Evolutionary conservation across 352 stramenopile species (phyloP).

Genomic region (Phytophthora cactorum): DNA sequence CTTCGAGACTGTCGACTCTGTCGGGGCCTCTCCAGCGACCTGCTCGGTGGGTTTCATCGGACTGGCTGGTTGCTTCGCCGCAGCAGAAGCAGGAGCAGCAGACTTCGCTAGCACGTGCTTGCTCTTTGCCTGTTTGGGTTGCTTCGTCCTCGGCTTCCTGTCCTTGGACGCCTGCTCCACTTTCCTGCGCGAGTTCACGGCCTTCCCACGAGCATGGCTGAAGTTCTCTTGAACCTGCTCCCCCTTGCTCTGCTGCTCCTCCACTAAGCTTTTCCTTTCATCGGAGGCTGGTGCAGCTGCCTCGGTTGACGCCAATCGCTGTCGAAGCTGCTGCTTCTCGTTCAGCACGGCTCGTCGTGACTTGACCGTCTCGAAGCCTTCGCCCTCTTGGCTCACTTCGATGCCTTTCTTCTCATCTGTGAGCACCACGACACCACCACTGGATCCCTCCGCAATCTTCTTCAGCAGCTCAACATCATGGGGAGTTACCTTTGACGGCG

Average conservation of each 20-base stretch:
- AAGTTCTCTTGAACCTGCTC: conserved; percentile 24
- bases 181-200: conserved; percentile 5
- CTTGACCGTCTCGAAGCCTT: conserved; percentile 39
- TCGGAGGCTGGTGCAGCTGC: conserved; percentile 7
- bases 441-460: conserved; percentile 16
- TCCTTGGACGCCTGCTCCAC: conserved; percentile 7
- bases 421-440: conserved; percentile 9
- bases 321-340: conserved; percentile 34
- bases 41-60: conserved; percentile 19
- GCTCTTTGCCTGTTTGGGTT: conserved; percentile 14
- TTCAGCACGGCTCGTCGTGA: conserved; percentile 27
- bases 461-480: conserved; percentile 3
- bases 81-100: background rate
- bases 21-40: conserved; percentile 28
- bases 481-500: conserved; percentile 11
- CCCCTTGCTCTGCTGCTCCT: conserved; percentile 27
- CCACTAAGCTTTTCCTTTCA: conserved; percentile 11
- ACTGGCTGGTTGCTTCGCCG: background rate
- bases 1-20: conserved; percentile 17
- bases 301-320: conserved; percentile 20
- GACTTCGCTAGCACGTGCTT: conserved; percentile 11
- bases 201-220: conserved; percentile 9
- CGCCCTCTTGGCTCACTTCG: conserved; percentile 7
- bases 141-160: conserved; percentile 16
- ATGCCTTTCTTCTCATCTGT: conserved; percentile 11